phyloP scores from a whole-genome alignment of 306 rosid species.

The Ormosia emarginata region DNA sequence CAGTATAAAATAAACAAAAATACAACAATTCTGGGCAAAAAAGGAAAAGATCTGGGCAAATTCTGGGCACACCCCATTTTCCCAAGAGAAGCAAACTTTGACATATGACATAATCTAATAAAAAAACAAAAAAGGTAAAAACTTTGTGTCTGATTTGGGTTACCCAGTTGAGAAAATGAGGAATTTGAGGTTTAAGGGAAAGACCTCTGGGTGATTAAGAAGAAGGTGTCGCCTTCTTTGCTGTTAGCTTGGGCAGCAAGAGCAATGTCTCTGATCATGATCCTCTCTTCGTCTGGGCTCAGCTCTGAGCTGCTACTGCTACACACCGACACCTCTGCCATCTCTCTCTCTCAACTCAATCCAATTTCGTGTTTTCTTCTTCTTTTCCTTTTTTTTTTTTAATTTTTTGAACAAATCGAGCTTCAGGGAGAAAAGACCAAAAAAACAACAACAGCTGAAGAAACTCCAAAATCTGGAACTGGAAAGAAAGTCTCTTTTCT shows the following conservation, averaged over 20 bases:
- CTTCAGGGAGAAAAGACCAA: background rate
- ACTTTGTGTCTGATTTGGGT: slow-evolving; percentile 10
- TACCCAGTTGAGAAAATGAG: background rate
- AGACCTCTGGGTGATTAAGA: slow-evolving; percentile 82
- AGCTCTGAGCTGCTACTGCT: slow-evolving; percentile 53
- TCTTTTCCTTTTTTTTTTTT: background rate
- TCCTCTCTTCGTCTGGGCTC: slow-evolving; percentile 86
- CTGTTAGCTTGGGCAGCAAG: slow-evolving; percentile 66
- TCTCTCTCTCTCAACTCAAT: slow-evolving; percentile 13
- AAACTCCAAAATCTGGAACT: background rate
- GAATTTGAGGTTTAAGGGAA: background rate
- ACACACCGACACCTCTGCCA: slow-evolving; percentile 72
- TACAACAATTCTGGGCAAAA: background rate
- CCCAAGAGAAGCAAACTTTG: background rate
- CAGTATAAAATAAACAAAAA: background rate
- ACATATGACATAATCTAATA: background rate
- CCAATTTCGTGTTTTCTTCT: background rate
- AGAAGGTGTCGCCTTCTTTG: slow-evolving; percentile 87
- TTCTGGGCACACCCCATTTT: slow-evolving; percentile 5
- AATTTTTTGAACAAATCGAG: background rate
- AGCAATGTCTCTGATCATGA: slow-evolving; percentile 88
- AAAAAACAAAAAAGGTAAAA: background rate
- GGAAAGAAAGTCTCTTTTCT: background rate
- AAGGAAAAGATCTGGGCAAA: background rate
- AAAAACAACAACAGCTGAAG: background rate